Evolutionary conservation across 768 basidiomycete species (phyloP).

Genomic region (Tylopilus cervinicoccineus): DNA sequence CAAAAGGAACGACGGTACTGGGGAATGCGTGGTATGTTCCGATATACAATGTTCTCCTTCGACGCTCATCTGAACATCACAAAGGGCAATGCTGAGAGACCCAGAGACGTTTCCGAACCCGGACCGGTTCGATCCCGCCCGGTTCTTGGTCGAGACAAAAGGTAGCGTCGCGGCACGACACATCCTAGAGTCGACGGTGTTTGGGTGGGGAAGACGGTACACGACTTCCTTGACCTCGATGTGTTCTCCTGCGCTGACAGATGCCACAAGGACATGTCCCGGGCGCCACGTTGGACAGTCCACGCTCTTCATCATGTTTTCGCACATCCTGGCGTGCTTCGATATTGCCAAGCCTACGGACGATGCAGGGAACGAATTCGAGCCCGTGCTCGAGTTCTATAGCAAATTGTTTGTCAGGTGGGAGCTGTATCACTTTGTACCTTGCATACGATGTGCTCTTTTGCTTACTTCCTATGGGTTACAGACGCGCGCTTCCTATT

Average conservation of each 20-base stretch:
- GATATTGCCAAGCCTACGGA: neutral
- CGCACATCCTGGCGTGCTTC: neutral
- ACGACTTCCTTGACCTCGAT: neutral
- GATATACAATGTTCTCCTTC: neutral
- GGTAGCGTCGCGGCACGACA: neutral
- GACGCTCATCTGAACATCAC: neutral
- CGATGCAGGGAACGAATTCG: neutral
- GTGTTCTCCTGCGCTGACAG: neutral
- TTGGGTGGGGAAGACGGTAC: slow-evolving; percentile 5
- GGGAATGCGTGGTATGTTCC: slow-evolving; percentile 7
- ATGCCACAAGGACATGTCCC: neutral
- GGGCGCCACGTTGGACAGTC: slow-evolving; percentile 4
- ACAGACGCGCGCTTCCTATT: neutral
- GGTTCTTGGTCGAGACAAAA: slow-evolving; percentile 8
- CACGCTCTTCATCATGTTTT: neutral
- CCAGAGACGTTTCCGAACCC: slow-evolving; percentile 18
- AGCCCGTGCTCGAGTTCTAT: neutral
- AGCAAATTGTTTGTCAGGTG: neutral
- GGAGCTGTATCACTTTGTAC: neutral
- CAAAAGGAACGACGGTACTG: neutral
- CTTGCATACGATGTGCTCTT: neutral
- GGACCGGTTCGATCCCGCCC: slow-evolving; percentile 17
- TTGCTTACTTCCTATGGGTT: neutral
- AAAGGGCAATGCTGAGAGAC: slow-evolving; percentile 23
- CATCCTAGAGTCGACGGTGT: neutral